Percentiles rank a stretch among this genome's conserved stretches.
These are phyloP conservation scores for Termitomyces sp. DNA, from an alignment of 768 basidiomycete species.

Conservation along the genomic window DNA sequence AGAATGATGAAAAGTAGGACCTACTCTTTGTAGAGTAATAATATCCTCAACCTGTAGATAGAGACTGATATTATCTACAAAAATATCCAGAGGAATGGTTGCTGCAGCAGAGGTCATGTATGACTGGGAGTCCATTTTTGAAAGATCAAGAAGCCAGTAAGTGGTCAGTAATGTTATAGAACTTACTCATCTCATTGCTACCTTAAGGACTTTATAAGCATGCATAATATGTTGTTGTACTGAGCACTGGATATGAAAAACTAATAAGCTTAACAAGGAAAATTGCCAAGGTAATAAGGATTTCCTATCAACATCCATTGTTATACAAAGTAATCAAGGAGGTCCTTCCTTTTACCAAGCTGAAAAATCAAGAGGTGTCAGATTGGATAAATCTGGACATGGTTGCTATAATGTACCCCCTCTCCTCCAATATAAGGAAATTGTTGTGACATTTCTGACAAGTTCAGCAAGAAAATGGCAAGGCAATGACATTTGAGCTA, in stretches of 20 bases:
- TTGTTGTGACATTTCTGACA: too few relatives aligned
- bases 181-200: not conserved
- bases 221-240: not conserved
- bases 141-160: not conserved
- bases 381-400: too few relatives aligned
- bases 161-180: not conserved
- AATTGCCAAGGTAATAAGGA: not conserved
- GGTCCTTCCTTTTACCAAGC: too few relatives aligned
- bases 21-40: slow-evolving; percentile 35
- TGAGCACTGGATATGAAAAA: not conserved
- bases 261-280: not conserved
- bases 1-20: slow-evolving; percentile 8
- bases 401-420: too few relatives aligned
- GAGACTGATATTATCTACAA: slow-evolving; percentile 36
- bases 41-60: slow-evolving; percentile 41
- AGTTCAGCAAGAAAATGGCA: too few relatives aligned
- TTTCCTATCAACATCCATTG: not conserved
- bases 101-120: not conserved
- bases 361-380: too few relatives aligned
- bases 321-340: too few relatives aligned
- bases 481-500: too few relatives aligned
- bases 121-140: not conserved
- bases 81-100: slow-evolving; percentile 13
- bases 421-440: too few relatives aligned
- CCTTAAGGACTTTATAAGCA: not conserved